phyloP scores from a whole-genome alignment of 2,329 filamentous ascomycete species.

The Dactylella cylindrospora region DNA sequence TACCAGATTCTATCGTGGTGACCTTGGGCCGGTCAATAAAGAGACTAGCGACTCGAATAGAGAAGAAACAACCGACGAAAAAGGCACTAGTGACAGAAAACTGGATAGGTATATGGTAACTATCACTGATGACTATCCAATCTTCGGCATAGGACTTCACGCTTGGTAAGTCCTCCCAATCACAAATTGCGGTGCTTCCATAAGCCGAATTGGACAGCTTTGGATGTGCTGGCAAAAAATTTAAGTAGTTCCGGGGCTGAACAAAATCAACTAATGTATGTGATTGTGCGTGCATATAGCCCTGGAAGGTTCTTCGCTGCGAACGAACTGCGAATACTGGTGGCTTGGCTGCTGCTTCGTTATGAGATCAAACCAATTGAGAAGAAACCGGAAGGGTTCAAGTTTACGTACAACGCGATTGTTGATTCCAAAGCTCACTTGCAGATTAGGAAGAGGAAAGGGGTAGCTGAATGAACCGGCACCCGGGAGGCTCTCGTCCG shows the following conservation, averaged over 20 bases:
- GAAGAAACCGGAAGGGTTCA: constrained; percentile 11
- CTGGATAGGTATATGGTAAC: constrained; percentile 42
- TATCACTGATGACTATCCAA: constrained; percentile 35
- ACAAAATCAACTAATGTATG: not conserved
- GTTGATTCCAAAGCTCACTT: constrained; percentile 34
- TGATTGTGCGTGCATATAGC: constrained; percentile 6
- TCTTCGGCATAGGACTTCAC: constrained; percentile 29
- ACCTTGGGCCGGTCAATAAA: not conserved
- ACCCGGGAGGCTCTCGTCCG: too few species aligned
- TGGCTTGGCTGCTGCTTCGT: constrained; percentile 33
- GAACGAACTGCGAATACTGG: constrained; percentile 22
- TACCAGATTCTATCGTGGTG: constrained; percentile 32
- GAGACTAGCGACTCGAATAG: constrained; percentile 16
- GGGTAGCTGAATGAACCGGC: too few species aligned
- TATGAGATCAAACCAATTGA: constrained; percentile 35
- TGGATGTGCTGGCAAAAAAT: too few species aligned
- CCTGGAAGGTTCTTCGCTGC: constrained; percentile 41
- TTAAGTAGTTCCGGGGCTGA: not conserved
- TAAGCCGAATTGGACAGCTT: too few species aligned
- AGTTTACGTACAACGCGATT: constrained; percentile 26
- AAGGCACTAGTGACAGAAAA: constrained; percentile 28
- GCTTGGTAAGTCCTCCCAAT: constrained; percentile 22
- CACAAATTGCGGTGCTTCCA: not conserved
- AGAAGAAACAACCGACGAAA: constrained; percentile 14
- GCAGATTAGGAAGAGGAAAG: constrained; percentile 26